Evolutionary conservation across 225 moss, liverwort and hornwort species (phyloP).

Genomic region (Lunularia cruciata): DNA sequence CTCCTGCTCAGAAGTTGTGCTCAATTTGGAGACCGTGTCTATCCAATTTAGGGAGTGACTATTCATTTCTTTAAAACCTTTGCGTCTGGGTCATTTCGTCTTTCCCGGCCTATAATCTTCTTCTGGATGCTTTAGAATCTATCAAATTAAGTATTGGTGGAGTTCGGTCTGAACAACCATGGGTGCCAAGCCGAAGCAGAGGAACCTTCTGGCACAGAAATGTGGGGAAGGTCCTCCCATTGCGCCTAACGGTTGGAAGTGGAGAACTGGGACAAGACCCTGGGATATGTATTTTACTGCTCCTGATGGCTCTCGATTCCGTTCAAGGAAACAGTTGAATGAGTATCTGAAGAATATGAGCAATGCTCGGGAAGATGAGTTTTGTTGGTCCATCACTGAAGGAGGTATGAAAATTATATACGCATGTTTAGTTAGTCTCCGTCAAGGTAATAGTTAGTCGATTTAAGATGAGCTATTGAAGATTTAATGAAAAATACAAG

Average conservation of each 20-base stretch:
- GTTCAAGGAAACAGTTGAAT: slow-evolving; percentile 26
- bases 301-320: slow-evolving; percentile 29
- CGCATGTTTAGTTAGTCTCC: background rate
- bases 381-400: slow-evolving; percentile 33
- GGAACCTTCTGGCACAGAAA: slow-evolving; percentile 1
- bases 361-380: slow-evolving; percentile 21
- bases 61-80: too few relatives aligned
- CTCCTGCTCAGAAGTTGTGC: too few relatives aligned
- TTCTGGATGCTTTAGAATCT: too few relatives aligned
- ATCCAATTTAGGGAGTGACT: too few relatives aligned
- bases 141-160: too few relatives aligned
- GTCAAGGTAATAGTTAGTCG: too few relatives aligned
- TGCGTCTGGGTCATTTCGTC: too few relatives aligned
- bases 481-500: too few relatives aligned
- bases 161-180: too few relatives aligned
- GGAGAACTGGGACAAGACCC: slow-evolving; percentile 35
- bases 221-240: slow-evolving; percentile 33
- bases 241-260: slow-evolving; percentile 37
- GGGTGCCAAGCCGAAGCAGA: slow-evolving; percentile 10
- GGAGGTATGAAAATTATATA: slow-evolving; percentile 7
- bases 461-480: too few relatives aligned
- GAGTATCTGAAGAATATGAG: slow-evolving; percentile 15
- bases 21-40: too few relatives aligned
- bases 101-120: too few relatives aligned
- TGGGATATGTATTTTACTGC: slow-evolving; percentile 45